Conservation (phyloP, 208 protist species). For the Trichomonas vaginalis region DNA sequence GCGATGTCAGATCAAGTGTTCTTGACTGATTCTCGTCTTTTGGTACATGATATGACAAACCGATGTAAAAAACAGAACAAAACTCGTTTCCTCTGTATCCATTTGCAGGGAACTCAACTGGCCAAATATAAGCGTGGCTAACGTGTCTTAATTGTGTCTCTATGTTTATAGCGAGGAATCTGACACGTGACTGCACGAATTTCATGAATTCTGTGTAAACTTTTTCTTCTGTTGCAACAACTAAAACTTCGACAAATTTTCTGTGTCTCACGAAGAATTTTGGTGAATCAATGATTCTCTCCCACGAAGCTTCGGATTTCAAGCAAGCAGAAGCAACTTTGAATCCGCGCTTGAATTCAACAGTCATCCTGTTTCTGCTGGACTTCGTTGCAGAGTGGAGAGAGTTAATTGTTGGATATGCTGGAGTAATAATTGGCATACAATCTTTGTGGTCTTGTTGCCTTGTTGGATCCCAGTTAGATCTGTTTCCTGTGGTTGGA, state of each 20-base stretch:
- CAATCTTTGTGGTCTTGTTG: background rate
- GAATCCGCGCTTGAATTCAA: background rate
- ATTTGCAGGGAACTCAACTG: background rate
- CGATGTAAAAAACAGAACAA: background rate
- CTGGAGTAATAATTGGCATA: slow-evolving; percentile 17
- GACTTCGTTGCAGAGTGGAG: background rate
- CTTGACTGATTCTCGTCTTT: background rate
- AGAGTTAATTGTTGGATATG: slow-evolving; percentile 9
- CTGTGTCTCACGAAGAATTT: background rate
- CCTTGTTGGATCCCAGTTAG: background rate
- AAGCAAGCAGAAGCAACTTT: background rate
- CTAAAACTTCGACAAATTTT: background rate
- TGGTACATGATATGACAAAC: background rate
- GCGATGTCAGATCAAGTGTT: background rate
- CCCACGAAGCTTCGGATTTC: background rate
- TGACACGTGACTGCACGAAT: background rate
- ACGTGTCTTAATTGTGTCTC: background rate
- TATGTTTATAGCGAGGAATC: background rate
- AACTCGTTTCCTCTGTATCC: background rate
- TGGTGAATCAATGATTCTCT: background rate
- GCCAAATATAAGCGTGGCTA: background rate
- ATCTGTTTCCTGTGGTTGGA: background rate
- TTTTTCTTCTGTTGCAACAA: background rate
- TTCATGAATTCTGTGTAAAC: background rate
- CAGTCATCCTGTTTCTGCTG: background rate